These are phyloP conservation scores for Cardiospermum halicacabum DNA, from an alignment of 345 rosid genomes.

Conservation along the genomic window DNA sequence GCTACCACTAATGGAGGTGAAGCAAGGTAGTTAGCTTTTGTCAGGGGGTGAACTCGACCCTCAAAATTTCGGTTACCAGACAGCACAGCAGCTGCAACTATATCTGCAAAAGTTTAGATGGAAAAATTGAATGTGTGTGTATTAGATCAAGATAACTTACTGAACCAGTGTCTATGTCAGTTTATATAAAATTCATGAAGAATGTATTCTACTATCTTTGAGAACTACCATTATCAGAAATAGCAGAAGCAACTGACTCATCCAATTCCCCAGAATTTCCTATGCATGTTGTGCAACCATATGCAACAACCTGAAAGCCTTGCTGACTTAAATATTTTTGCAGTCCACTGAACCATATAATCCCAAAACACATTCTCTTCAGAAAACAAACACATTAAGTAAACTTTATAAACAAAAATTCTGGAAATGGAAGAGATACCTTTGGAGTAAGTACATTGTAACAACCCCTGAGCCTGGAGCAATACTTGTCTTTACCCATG, in stretches of 20 bases:
- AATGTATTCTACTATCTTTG: neutral
- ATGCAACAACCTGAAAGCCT: conserved; percentile 87
- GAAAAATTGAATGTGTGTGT: conserved; percentile 1
- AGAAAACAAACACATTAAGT: neutral
- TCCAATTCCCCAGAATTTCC: conserved; percentile 87
- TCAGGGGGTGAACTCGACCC: conserved; percentile 88
- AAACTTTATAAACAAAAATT: neutral
- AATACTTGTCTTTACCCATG: conserved; percentile 99
- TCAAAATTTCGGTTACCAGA: conserved; percentile 95
- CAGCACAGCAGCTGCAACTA: conserved; percentile 80
- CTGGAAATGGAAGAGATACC: conserved; percentile 34
- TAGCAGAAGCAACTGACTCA: conserved; percentile 83
- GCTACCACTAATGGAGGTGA: conserved; percentile 95
- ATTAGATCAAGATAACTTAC: neutral
- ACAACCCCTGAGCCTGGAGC: conserved; percentile 99
- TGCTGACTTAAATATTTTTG: conserved; percentile 75
- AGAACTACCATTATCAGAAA: conserved; percentile 66
- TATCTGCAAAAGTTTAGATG: conserved; percentile 35
- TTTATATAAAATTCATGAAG: neutral
- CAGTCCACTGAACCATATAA: conserved; percentile 57
- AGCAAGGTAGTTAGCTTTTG: conserved; percentile 95
- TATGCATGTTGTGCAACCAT: conserved; percentile 93
- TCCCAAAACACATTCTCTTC: conserved; percentile 3
- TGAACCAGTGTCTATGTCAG: neutral
- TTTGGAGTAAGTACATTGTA: conserved; percentile 75